These are phyloP conservation scores for Clitopilus passeckerianus DNA, from an alignment of 768 basidiomycete genomes.

Conservation along the genomic window DNA sequence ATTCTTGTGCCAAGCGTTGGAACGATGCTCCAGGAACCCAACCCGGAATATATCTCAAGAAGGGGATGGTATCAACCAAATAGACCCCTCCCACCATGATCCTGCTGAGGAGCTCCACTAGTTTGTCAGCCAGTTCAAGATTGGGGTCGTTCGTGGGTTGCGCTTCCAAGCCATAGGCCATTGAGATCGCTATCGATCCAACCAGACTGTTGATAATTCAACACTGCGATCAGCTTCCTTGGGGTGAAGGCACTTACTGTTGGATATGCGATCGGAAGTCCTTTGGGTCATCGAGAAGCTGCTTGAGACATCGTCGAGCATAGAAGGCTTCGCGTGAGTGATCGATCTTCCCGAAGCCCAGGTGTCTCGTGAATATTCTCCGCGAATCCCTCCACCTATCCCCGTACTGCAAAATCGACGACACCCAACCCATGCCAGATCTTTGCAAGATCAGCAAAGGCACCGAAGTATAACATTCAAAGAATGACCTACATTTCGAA, in stretches of 20 bases:
- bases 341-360: neutral
- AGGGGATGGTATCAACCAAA: constrained; percentile 25
- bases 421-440: neutral
- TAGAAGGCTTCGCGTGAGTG: neutral
- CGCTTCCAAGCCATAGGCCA: neutral
- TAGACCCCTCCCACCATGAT: constrained; percentile 9
- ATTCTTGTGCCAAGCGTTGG: neutral
- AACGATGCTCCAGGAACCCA: constrained; percentile 19
- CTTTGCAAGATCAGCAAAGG: neutral
- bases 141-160: neutral
- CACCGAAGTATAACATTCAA: neutral
- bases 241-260: constrained; percentile 9
- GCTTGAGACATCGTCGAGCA: neutral
- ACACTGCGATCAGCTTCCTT: neutral
- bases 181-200: neutral
- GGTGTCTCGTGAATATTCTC: neutral
- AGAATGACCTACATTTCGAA: constrained; percentile 1
- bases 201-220: neutral
- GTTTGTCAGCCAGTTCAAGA: neutral
- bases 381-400: neutral
- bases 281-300: constrained; percentile 8
- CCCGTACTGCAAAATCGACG: neutral
- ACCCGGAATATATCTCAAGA: constrained; percentile 17
- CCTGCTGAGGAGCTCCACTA: neutral
- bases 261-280: constrained; percentile 11